Evolutionary conservation across 2,329 filamentous ascomycete genomes (phyloP).

Genomic region (Aureobasidium namibiae): DNA sequence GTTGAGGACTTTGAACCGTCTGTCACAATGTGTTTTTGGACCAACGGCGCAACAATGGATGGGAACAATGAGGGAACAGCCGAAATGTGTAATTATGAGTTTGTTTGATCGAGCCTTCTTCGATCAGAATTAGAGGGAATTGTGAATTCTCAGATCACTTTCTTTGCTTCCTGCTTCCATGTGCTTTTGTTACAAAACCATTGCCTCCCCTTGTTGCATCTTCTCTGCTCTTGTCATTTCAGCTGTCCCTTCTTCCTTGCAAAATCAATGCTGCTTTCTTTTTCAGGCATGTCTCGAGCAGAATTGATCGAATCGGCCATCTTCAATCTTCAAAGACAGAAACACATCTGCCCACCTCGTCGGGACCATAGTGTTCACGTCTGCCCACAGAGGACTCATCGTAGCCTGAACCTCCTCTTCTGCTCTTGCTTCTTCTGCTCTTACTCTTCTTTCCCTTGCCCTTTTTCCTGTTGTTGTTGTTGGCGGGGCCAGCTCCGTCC

Average conservation of each 20-base stretch:
- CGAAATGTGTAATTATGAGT: slow-evolving; percentile 3
- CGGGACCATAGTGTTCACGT: too few species aligned
- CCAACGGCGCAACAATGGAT: neutral
- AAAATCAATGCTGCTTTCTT: too few species aligned
- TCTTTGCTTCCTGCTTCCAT: neutral
- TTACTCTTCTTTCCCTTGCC: neutral
- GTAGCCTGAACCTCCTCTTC: too few species aligned
- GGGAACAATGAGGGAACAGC: neutral
- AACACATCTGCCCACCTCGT: too few species aligned
- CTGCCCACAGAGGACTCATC: too few species aligned
- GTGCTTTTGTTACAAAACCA: neutral
- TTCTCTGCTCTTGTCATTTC: too few species aligned
- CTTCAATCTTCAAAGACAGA: too few species aligned
- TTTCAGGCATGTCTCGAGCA: too few species aligned
- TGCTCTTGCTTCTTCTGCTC: too few species aligned
- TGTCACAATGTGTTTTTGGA: neutral
- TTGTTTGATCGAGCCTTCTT: neutral
- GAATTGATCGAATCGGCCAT: too few species aligned
- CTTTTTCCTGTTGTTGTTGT: neutral
- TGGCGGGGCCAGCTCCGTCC: neutral
- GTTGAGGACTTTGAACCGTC: neutral
- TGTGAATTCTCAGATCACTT: neutral
- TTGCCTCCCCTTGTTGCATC: too few species aligned
- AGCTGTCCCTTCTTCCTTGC: too few species aligned
- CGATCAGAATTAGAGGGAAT: neutral